phyloP scores from a whole-genome alignment of 2,329 filamentous ascomycete species.

The Paraphoma sp. region DNA sequence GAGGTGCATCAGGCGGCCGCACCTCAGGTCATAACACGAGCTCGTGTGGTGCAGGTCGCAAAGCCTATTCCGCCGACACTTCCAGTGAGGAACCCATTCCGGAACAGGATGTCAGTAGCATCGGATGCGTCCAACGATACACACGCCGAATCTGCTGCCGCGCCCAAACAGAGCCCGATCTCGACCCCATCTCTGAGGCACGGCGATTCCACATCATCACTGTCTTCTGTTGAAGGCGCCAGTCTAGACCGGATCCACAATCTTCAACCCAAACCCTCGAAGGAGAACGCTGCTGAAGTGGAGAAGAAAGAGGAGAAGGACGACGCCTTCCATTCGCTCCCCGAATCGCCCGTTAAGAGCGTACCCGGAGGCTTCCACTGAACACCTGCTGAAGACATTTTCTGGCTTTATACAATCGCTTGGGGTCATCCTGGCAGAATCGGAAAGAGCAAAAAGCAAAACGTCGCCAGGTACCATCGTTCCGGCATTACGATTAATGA shows the following conservation, averaged over 20 bases:
- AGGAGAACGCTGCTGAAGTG: slow-evolving; percentile 20
- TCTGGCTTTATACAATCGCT: too few relatives aligned
- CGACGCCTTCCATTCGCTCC: slow-evolving; percentile 53
- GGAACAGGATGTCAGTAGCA: slow-evolving; percentile 47
- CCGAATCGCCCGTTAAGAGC: slow-evolving; percentile 41
- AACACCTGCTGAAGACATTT: neutral
- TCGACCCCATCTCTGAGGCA: slow-evolving; percentile 46
- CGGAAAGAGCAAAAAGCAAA: too few relatives aligned
- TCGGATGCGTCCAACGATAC: slow-evolving; percentile 34
- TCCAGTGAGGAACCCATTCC: slow-evolving; percentile 76
- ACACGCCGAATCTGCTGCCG: slow-evolving; percentile 23
- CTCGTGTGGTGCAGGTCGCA: slow-evolving; percentile 82
- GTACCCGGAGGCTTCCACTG: slow-evolving; percentile 41
- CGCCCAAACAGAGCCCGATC: slow-evolving; percentile 35
- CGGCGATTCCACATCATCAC: slow-evolving; percentile 40
- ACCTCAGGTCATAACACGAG: slow-evolving; percentile 74
- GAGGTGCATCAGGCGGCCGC: slow-evolving; percentile 70
- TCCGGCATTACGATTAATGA: slow-evolving; percentile 19
- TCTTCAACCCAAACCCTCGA: slow-evolving; percentile 32
- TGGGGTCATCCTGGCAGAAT: too few relatives aligned
- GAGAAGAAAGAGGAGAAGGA: slow-evolving; percentile 34
- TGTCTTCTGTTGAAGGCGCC: slow-evolving; percentile 42
- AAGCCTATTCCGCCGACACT: slow-evolving; percentile 80
- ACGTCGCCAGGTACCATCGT: too few relatives aligned
- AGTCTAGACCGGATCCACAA: slow-evolving; percentile 36